phyloP scores from a whole-genome alignment of 2,329 filamentous ascomycete genomes.

The Graphilbum ipis-grandicollis region DNA sequence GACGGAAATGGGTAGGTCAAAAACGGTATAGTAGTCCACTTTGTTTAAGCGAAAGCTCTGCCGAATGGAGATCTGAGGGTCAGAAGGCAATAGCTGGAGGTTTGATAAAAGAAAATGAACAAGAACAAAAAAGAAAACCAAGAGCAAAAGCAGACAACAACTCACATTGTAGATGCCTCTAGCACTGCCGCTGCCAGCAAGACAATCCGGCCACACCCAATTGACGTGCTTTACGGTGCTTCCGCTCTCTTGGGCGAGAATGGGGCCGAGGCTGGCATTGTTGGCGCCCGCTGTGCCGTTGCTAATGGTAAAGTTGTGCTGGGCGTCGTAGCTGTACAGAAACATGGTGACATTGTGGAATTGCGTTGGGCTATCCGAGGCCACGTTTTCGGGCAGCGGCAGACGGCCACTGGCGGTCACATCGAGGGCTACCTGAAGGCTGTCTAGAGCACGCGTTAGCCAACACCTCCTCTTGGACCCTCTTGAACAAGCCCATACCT shows the following conservation, averaged over 20 bases:
- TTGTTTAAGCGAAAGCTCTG: conserved; percentile 52
- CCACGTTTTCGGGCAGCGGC: conserved; percentile 34
- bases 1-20: conserved; percentile 50
- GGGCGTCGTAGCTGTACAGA: conserved; percentile 43
- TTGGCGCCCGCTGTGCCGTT: conserved; percentile 43
- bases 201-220: conserved; percentile 54
- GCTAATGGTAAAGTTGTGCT: conserved; percentile 50
- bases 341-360: conserved; percentile 51
- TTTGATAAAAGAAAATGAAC: too few species aligned
- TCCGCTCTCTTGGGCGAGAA: conserved; percentile 44
- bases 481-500: too few species aligned
- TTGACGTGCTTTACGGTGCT: conserved; percentile 60
- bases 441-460: conserved; percentile 17
- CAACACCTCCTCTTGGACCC: background rate
- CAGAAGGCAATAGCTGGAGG: background rate
- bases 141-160: background rate
- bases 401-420: conserved; percentile 48
- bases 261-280: conserved; percentile 39
- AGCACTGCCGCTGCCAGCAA: conserved; percentile 42
- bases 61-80: conserved; percentile 44
- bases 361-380: conserved; percentile 32
- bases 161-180: conserved; percentile 45
- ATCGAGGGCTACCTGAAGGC: conserved; percentile 48
- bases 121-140: background rate
- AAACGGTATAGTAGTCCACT: conserved; percentile 49